phyloP scores from a whole-genome alignment of 1,139 yeast genomes.

The Scheffersomyces stambukii region DNA sequence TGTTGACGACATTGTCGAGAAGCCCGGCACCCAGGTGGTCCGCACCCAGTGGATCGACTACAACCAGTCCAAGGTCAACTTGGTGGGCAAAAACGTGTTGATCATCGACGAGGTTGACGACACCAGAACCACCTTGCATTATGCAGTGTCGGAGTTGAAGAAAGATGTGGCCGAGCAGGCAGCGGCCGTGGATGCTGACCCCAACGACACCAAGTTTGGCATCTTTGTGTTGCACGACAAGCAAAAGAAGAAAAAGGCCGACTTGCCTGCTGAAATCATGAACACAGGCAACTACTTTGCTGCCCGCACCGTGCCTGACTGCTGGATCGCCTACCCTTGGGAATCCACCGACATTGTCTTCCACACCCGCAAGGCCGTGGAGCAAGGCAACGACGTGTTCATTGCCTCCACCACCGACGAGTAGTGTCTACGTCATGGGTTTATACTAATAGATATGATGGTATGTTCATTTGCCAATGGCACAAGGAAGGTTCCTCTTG shows the following conservation, averaged over 20 bases:
- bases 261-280: slow-evolving; percentile 63
- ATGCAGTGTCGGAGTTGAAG: slow-evolving; percentile 81
- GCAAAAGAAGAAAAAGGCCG: slow-evolving; percentile 81
- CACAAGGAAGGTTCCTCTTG: too few relatives aligned
- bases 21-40: slow-evolving; percentile 78
- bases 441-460: too few relatives aligned
- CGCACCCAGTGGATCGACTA: slow-evolving; percentile 97
- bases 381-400: slow-evolving; percentile 60
- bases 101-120: slow-evolving; percentile 95
- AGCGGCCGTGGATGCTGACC: slow-evolving; percentile 42
- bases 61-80: slow-evolving; percentile 55
- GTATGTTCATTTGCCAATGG: too few relatives aligned
- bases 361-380: slow-evolving; percentile 77
- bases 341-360: slow-evolving; percentile 85
- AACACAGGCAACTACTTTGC: slow-evolving; percentile 74
- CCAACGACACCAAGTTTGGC: slow-evolving; percentile 69
- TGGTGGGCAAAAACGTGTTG: slow-evolving; percentile 76
- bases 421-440: too few relatives aligned
- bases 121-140: slow-evolving; percentile 90
- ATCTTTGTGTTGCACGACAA: slow-evolving; percentile 94
- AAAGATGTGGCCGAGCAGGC: slow-evolving; percentile 70
- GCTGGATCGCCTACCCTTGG: slow-evolving; percentile 99
- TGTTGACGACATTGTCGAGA: slow-evolving; percentile 45
- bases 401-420: slow-evolving; percentile 31
- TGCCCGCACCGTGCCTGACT: slow-evolving; percentile 86